Conservation (phyloP, 805 yeast genomes). For the Naumovozyma castellii region DNA sequence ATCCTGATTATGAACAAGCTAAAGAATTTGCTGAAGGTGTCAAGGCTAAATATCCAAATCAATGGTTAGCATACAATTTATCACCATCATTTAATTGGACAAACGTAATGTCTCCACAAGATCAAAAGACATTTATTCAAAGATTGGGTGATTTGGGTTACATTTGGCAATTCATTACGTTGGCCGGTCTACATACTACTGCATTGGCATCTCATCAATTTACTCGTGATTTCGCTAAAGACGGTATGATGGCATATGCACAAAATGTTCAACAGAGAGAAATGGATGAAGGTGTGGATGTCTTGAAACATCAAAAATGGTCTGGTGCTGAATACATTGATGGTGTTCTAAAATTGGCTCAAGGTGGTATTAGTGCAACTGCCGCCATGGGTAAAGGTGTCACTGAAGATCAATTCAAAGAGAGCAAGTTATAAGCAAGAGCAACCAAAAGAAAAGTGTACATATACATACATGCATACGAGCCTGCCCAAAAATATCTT, state of each 20-base stretch:
- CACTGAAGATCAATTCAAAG: constrained; percentile 91
- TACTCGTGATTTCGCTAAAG: constrained; percentile 62
- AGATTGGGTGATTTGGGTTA: constrained; percentile 83
- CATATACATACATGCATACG: not conserved
- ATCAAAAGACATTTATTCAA: constrained; percentile 83
- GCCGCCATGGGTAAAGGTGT: constrained; percentile 99
- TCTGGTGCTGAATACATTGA: constrained; percentile 97
- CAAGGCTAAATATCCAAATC: constrained; percentile 66
- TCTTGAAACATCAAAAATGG: constrained; percentile 97
- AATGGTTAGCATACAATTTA: constrained; percentile 94
- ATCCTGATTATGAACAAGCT: constrained; percentile 90
- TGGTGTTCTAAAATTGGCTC: constrained; percentile 75
- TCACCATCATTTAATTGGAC: constrained; percentile 98
- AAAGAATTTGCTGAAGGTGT: constrained; percentile 92
- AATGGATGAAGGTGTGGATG: constrained; percentile 83
- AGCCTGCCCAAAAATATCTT: no score
- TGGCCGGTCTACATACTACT: constrained; percentile 94
- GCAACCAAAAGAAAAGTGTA: not conserved
- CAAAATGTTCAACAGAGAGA: constrained; percentile 78
- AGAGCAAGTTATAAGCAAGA: constrained; percentile 8
- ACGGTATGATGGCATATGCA: constrained; percentile 96
- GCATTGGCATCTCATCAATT: constrained; percentile 86
- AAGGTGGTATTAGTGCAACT: constrained; percentile 90
- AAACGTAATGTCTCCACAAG: constrained; percentile 76
- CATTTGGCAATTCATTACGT: constrained; percentile 95